phyloP scores from a whole-genome alignment of 495 filamentous ascomycete species.

The Acidomyces sp. region DNA sequence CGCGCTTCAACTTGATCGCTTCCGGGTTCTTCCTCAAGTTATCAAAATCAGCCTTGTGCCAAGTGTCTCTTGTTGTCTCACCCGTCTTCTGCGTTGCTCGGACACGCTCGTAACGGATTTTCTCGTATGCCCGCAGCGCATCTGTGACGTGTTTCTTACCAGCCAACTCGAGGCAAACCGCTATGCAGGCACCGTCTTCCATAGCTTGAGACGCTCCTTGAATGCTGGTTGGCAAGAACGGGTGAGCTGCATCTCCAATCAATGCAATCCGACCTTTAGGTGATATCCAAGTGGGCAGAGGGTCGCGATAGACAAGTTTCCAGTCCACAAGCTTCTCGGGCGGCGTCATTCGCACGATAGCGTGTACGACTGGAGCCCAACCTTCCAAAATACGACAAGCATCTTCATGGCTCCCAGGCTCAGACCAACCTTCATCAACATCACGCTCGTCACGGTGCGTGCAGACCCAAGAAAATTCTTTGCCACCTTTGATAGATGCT shows the following conservation, averaged over 20 bases:
- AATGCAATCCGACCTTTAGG: constrained; percentile 22
- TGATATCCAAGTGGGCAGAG: constrained; percentile 27
- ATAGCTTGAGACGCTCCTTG: constrained; percentile 29
- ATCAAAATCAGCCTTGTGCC: constrained; percentile 30
- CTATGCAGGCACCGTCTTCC: constrained; percentile 27
- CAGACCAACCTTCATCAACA: constrained; percentile 25
- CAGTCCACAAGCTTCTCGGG: constrained; percentile 27
- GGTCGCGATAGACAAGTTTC: constrained; percentile 28
- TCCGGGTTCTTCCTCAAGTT: constrained; percentile 26
- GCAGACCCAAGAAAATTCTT: constrained; percentile 28
- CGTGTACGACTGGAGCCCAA: constrained; percentile 23
- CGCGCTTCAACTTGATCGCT: constrained; percentile 23
- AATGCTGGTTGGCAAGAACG: constrained; percentile 28
- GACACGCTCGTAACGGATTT: constrained; percentile 27
- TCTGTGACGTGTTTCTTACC: constrained; percentile 15
- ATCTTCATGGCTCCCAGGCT: constrained; percentile 23
- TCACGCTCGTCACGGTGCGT: constrained; percentile 27
- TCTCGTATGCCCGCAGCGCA: constrained; percentile 22
- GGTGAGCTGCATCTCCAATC: constrained; percentile 29
- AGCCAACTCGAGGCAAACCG: constrained; percentile 24
- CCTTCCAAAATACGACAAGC: constrained; percentile 23
- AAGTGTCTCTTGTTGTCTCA: constrained; percentile 24
- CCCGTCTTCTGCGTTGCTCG: constrained; percentile 25
- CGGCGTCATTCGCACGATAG: constrained; percentile 25
- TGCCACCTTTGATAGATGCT: constrained; percentile 23